phyloP scores from a whole-genome alignment of 768 basidiomycete genomes.

The Panellus pusillus region DNA sequence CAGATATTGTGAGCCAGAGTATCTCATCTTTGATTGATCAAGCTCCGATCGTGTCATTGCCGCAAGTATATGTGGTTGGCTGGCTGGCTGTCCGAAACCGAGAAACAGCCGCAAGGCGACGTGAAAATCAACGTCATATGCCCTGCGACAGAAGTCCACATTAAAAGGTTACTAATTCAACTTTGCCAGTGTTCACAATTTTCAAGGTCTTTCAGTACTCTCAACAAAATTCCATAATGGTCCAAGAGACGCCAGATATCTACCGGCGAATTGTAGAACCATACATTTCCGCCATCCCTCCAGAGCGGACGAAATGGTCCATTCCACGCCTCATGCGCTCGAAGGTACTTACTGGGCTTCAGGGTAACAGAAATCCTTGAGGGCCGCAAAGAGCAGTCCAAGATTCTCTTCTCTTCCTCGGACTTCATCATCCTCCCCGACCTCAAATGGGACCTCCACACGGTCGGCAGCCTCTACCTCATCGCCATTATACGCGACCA shows the following conservation, averaged over 20 bases:
- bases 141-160: constrained; percentile 88
- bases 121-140: constrained; percentile 82
- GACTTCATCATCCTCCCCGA: constrained; percentile 86
- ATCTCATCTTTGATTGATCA: background rate
- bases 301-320: constrained; percentile 80
- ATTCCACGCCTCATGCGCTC: constrained; percentile 10
- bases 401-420: constrained; percentile 62
- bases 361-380: constrained; percentile 88
- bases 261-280: constrained; percentile 73
- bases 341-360: background rate
- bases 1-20: constrained; percentile 59
- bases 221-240: constrained; percentile 66
- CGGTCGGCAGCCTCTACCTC: constrained; percentile 79
- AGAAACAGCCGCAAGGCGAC: constrained; percentile 49
- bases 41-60: constrained; percentile 1
- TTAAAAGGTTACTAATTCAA: constrained; percentile 61
- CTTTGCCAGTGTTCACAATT: background rate
- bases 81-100: constrained; percentile 56
- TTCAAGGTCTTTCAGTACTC: constrained; percentile 56
- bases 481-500: constrained; percentile 70
- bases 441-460: constrained; percentile 93
- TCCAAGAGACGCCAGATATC: constrained; percentile 80
- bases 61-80: constrained; percentile 79
- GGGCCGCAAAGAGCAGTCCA: constrained; percentile 72
- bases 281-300: constrained; percentile 75